Conservation (phyloP, 2,329 filamentous ascomycete species). For the Aspergillus fijiensis region DNA sequence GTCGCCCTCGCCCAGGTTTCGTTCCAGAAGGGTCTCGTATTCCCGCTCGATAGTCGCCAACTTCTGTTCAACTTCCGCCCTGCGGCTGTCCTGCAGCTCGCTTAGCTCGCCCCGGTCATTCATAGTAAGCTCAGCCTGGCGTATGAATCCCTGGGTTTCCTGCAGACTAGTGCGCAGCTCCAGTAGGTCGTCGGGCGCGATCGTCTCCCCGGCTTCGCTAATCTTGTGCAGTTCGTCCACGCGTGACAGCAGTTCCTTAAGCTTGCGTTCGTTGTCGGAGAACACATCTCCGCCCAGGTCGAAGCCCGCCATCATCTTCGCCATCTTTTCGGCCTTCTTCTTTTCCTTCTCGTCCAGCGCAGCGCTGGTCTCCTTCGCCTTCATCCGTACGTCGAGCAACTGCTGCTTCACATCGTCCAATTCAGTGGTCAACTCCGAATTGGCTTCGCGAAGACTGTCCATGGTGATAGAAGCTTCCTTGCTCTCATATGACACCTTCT, state of each 20-base stretch:
- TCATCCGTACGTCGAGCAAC: constrained; percentile 93
- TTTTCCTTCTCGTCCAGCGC: constrained; percentile 96
- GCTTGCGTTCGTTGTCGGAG: constrained; percentile 84
- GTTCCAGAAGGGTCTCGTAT: constrained; percentile 78
- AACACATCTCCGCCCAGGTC: constrained; percentile 91
- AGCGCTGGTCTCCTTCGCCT: constrained; percentile 85
- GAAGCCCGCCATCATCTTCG: constrained; percentile 99
- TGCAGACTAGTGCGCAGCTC: constrained; percentile 75
- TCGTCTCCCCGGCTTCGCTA: constrained; percentile 71
- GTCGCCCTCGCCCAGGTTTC: constrained; percentile 75
- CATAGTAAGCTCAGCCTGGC: constrained; percentile 85
- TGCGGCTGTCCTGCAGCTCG: constrained; percentile 62
- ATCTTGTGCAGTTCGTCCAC: constrained; percentile 76
- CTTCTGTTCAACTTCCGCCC: constrained; percentile 73
- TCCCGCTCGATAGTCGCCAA: constrained; percentile 73
- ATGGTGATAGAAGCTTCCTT: constrained; percentile 97
- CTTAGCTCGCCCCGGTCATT: constrained; percentile 67
- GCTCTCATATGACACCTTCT: constrained; percentile 91
- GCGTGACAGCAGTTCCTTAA: constrained; percentile 79
- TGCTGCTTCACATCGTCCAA: constrained; percentile 96
- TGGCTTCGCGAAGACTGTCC: constrained; percentile 95
- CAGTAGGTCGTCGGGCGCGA: constrained; percentile 78
- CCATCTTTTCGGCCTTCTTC: constrained; percentile 99
- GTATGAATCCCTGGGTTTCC: constrained; percentile 87
- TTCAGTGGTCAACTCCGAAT: constrained; percentile 85